Evolutionary conservation across 225 moss, liverwort and hornwort genomes (phyloP), one percentile per base, ranked within the genome.

Genomic region (Sphagnum tenellum): DNA sequence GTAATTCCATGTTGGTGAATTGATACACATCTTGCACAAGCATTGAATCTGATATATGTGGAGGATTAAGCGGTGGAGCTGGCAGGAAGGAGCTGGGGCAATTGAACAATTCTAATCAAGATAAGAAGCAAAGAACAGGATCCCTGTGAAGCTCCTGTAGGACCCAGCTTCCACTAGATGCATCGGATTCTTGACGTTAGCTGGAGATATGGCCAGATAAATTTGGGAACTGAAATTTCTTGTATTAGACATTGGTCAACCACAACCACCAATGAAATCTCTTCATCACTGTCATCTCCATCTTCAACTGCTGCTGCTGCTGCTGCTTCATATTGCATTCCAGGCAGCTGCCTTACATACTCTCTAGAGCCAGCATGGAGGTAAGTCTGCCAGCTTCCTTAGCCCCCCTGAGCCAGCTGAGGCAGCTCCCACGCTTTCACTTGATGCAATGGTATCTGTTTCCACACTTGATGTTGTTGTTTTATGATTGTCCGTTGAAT

Each of bases 191-290:
- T 29, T 29, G 29, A 29, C 29, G 1, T 29, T 29, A 29, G 29
- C 29, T 29, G 29, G 29, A 29, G 29, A 29, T 29, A 29, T 29
- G 29, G 29, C 29, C 29, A 29, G 29, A 29, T 29, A 29, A 29
- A n/a, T n/a, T n/a, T 29, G 29, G 29, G 29, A 29, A 29, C 29
- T 29, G 29, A 29, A 29, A 29, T 82, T 63, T 98, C 93, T 64
- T 93, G 83, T 14, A 82, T 80, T 66, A 98, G 79, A 77, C 87
- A 89, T 60, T 83, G 83, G 78, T 80, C 88, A 65, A 98, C 79
- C 61, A 93, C 89, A 61, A 98, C 86, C 55, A 83, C 74, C 48
- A 93, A 85, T 51, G 93, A 90, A 13, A 93, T 88, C 73, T 90
- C 94, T 60, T 87, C 88, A 70, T 82, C 86, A 9, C 75, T 65